A percentile compares a stretch with the other conserved stretches of the same genome.
Conservation (phyloP, 1,284 basidiomycete species). For the Athelia sp. region DNA sequence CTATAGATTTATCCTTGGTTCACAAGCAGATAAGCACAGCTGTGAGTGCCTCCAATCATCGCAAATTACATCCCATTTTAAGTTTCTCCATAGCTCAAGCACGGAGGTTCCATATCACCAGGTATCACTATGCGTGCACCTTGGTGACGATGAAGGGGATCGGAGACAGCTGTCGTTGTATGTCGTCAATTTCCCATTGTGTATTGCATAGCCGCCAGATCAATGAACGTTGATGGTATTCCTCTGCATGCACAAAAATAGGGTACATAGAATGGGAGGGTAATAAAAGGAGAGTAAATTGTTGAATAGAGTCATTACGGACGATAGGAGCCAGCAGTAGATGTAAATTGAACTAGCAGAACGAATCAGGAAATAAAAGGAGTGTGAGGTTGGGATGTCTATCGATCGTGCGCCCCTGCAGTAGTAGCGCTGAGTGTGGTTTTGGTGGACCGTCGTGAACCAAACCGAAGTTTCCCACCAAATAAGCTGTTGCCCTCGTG, state of each 20-base stretch:
- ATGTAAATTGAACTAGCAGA: background rate
- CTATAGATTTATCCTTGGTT: slow-evolving; percentile 45
- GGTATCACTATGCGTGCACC: slow-evolving; percentile 36
- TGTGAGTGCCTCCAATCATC: slow-evolving; percentile 35
- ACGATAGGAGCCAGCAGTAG: background rate
- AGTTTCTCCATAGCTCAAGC: slow-evolving; percentile 32
- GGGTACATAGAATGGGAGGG: background rate
- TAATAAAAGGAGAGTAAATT: slow-evolving; percentile 2
- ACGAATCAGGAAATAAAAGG: background rate
- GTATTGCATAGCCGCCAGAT: background rate
- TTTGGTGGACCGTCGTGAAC: slow-evolving; percentile 61
- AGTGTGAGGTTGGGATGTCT: slow-evolving; percentile 3
- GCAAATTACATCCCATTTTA: slow-evolving; percentile 20
- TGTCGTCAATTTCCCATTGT: no score
- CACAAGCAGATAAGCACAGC: slow-evolving; percentile 58
- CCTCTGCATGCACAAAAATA: slow-evolving; percentile 20
- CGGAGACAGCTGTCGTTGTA: slow-evolving; percentile 1
- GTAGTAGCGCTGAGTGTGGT: slow-evolving; percentile 25
- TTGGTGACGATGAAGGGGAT: slow-evolving; percentile 18
- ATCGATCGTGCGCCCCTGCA: slow-evolving; percentile 21
- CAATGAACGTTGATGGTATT: slow-evolving; percentile 1
- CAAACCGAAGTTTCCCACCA: slow-evolving; percentile 61
- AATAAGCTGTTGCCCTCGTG: slow-evolving; percentile 61
- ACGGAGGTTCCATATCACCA: slow-evolving; percentile 36
- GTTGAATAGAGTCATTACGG: background rate